Base-by-base conservation (phyloP, 1,139 yeast species). In the Saccharomyces hybrid region DNA sequence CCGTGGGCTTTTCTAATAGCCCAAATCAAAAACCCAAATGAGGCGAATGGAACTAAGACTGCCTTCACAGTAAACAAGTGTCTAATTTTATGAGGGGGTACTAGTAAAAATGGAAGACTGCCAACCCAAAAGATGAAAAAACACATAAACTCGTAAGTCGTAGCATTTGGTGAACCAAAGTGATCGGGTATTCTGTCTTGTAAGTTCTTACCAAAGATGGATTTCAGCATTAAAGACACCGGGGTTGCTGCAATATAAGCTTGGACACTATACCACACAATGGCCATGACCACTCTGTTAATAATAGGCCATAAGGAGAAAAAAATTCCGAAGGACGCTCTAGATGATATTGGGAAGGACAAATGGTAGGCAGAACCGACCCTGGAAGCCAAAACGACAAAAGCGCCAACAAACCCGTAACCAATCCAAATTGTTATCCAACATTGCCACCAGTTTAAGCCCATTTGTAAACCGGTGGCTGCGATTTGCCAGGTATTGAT, bases 401-500 rank as follows among this genome's bases (percentile, higher is more conserved):
- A 84, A 1, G 78, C 63, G 63, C 86, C 87, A 57, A 83, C 81
- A 52, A 83, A 68, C 38, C 76, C 67, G 67, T 84, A 84, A 11
- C 89, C 89, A 27, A 83, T 61, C 95, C 95, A 87, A 26, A 88
- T 91, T 0, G 93, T 80, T 34, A 88, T 68, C 95, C 96, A 88
- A 14, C 87, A 83, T 69, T 83, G 90, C 95, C 95, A 88, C 95
- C 95, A 88, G 16, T 84, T 81, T 72, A 88, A 74, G 5, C 93
- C 93, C 47, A 80, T 78, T 53, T 75, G 75, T 56, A 85, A 84
- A 60, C 95, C 95, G 0, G 95, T 85, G 3, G 93, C 83, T 5
- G 95, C 96, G 64, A 89, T 88, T 73, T 87, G 91, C 91, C 95
- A 88, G 8, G 96, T 88, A 67, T 86, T 88, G 63, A 89, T 83